A percentile compares a stretch with the other conserved stretches of the same genome.
Evolutionary conservation across 345 rosid species (phyloP).

Genomic region (Syzygium aqueum): DNA sequence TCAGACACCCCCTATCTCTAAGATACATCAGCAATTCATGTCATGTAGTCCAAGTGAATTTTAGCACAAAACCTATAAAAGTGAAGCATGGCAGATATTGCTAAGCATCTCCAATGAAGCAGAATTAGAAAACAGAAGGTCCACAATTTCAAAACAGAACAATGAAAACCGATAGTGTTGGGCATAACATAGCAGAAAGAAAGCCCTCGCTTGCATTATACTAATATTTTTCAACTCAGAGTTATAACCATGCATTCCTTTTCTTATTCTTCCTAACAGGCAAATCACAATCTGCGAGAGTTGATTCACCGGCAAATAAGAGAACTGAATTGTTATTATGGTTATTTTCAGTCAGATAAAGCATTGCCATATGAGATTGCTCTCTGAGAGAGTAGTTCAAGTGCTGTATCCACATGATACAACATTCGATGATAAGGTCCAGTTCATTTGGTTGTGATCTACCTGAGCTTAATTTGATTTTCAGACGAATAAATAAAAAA

Average conservation of each 20-base stretch:
- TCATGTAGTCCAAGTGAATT: neutral
- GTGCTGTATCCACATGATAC: neutral
- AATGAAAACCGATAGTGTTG: neutral
- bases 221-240: neutral
- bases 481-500: neutral
- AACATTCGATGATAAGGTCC: neutral
- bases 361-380: neutral
- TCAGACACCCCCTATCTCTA: neutral
- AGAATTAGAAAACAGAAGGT: neutral
- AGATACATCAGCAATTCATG: neutral
- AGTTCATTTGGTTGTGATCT: neutral
- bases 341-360: neutral
- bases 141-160: neutral
- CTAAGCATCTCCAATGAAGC: neutral
- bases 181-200: neutral
- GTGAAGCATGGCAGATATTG: neutral
- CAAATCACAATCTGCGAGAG: neutral
- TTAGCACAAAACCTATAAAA: neutral
- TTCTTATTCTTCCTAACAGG: neutral
- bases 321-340: too few relatives aligned
- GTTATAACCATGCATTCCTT: neutral
- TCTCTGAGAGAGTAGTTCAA: neutral
- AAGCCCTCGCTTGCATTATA: neutral
- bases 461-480: neutral
- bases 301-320: neutral